Conservation (phyloP, 495 filamentous ascomycete genomes). For the Cercophora sp. region DNA sequence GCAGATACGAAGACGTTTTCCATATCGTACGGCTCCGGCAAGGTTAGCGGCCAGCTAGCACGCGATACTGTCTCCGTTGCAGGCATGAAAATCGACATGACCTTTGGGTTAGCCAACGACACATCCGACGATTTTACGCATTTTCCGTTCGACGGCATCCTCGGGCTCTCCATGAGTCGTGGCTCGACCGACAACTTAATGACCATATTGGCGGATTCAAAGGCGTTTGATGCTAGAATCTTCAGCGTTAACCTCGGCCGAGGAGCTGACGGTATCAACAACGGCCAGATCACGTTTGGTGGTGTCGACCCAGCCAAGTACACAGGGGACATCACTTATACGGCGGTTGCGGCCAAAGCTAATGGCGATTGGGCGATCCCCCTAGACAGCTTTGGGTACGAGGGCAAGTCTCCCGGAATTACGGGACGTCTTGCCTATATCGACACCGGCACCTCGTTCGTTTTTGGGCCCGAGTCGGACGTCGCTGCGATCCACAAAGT, state of each 20-base stretch:
- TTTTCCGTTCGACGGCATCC: conserved; percentile 84
- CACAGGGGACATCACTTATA: conserved; percentile 62
- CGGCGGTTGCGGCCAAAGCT: conserved; percentile 35
- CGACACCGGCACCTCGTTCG: conserved; percentile 77
- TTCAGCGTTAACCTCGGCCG: conserved; percentile 66
- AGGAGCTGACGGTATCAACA: conserved; percentile 56
- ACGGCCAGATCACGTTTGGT: conserved; percentile 77
- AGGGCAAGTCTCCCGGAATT: conserved; percentile 50
- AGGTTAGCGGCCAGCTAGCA: conserved; percentile 58
- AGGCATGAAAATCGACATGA: conserved; percentile 54
- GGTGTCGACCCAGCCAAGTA: conserved; percentile 61
- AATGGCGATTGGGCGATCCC: conserved; percentile 63
- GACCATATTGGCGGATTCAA: conserved; percentile 53
- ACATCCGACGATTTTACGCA: conserved; percentile 64
- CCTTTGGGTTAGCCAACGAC: conserved; percentile 65
- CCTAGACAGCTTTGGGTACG: conserved; percentile 57
- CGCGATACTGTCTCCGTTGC: conserved; percentile 63
- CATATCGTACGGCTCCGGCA: conserved; percentile 69
- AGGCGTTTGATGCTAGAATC: conserved; percentile 57
- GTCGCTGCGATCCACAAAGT: conserved; percentile 60
- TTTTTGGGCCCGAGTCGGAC: conserved; percentile 62
- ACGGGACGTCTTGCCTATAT: conserved; percentile 58
- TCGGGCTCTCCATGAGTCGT: conserved; percentile 63
- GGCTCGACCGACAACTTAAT: conserved; percentile 57
- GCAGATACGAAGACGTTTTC: conserved; percentile 45